Percentiles rank a stretch among this genome's conserved stretches.
phyloP scores from a whole-genome alignment of 352 stramenopile species.

The Blastocystis sp. region DNA sequence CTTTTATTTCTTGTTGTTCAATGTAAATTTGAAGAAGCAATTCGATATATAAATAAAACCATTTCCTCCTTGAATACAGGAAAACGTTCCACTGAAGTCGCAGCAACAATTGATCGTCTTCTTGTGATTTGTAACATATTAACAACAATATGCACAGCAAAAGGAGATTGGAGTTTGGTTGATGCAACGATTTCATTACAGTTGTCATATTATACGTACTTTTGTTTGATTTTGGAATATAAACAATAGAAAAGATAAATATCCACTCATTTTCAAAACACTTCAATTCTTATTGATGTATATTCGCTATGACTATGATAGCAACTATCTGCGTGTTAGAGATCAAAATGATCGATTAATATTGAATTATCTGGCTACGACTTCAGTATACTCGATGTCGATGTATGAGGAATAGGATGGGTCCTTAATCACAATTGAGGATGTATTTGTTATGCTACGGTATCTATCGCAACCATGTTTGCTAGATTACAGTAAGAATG shows the following conservation, averaged over 20 bases:
- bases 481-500: neutral
- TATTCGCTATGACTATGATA: neutral
- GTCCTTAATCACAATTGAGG: neutral
- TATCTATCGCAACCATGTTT: neutral
- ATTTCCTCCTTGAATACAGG: neutral
- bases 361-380: neutral
- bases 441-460: constrained; percentile 11
- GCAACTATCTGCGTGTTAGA: neutral
- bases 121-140: constrained; percentile 24
- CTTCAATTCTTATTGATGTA: constrained; percentile 23
- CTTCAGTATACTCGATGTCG: neutral
- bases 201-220: constrained; percentile 8
- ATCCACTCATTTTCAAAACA: neutral
- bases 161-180: neutral
- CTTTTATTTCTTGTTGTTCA: constrained; percentile 4
- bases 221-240: neutral
- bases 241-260: neutral
- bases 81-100: neutral
- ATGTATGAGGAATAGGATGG: neutral
- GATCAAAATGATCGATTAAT: neutral
- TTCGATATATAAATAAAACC: neutral
- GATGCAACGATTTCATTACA: neutral
- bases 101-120: neutral
- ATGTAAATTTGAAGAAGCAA: constrained; percentile 40
- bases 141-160: neutral